Conservation (phyloP, 2,329 filamentous ascomycete genomes). For the Ascochyta viciae-villosae region DNA sequence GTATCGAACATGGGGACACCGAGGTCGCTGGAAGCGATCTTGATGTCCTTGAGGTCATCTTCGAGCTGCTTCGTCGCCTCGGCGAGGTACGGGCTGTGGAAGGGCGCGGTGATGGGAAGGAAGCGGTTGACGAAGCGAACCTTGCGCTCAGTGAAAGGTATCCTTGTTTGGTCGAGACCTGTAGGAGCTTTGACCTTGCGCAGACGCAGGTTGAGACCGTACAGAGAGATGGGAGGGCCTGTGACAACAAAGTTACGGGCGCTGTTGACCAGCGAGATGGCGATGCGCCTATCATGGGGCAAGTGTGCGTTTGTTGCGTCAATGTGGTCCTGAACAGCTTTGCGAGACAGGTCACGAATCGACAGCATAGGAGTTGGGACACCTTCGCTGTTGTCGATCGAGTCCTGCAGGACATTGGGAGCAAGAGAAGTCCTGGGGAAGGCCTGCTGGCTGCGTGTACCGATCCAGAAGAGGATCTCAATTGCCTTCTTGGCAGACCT, state of each 20-base stretch:
- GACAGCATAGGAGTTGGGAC: slow-evolving; percentile 96
- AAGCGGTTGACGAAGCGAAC: slow-evolving; percentile 96
- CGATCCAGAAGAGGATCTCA: slow-evolving; percentile 98
- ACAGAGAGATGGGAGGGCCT: slow-evolving; percentile 92
- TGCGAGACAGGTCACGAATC: slow-evolving; percentile 87
- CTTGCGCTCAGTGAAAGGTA: slow-evolving; percentile 95
- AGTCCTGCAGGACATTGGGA: slow-evolving; percentile 89
- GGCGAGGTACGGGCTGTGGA: slow-evolving; percentile 93
- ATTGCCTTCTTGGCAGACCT: slow-evolving; percentile 80
- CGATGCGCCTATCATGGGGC: slow-evolving; percentile 89
- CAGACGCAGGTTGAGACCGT: slow-evolving; percentile 92
- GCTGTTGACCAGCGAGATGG: slow-evolving; percentile 95
- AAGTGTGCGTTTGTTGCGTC: slow-evolving; percentile 97
- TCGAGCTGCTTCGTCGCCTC: slow-evolving; percentile 84
- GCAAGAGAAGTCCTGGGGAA: slow-evolving; percentile 95
- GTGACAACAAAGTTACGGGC: slow-evolving; percentile 97
- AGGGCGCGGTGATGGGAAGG: slow-evolving; percentile 94
- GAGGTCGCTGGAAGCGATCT: slow-evolving; percentile 75
- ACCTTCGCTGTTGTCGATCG: slow-evolving; percentile 93
- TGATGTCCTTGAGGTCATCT: slow-evolving; percentile 83
- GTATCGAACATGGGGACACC: slow-evolving; percentile 88
- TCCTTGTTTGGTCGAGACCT: slow-evolving; percentile 92
- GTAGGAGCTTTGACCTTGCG: slow-evolving; percentile 97
- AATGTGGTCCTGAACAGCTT: slow-evolving; percentile 94
- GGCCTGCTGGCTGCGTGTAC: slow-evolving; percentile 93